These are phyloP conservation scores for Penicillium digitatum DNA, from an alignment of 2,329 filamentous ascomycete species.

Conservation along the genomic window DNA sequence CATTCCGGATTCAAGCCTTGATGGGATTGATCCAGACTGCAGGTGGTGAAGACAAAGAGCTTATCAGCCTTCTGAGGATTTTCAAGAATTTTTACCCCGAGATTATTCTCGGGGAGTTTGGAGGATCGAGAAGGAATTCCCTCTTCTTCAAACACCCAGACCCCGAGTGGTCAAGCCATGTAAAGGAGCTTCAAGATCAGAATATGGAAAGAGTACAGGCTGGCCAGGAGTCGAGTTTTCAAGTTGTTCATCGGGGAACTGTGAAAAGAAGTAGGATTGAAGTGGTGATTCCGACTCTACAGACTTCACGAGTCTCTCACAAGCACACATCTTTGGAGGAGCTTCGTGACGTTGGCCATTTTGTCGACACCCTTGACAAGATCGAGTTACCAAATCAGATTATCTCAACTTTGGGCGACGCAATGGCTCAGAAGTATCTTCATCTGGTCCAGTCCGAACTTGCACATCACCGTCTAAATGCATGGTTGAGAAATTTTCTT, in stretches of 20 bases:
- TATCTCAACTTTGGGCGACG: constrained; percentile 70
- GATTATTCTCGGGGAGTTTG: constrained; percentile 70
- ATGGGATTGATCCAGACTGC: constrained; percentile 49
- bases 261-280: constrained; percentile 50
- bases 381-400: constrained; percentile 80
- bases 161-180: constrained; percentile 65
- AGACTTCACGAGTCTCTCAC: constrained; percentile 70
- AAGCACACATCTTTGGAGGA: constrained; percentile 62
- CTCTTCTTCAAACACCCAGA: constrained; percentile 62
- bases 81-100: constrained; percentile 91
- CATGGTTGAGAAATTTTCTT: constrained; percentile 41
- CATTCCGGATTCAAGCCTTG: constrained; percentile 74
- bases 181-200: constrained; percentile 64
- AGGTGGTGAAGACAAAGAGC: constrained; percentile 65
- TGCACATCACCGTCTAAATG: constrained; percentile 40
- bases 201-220: constrained; percentile 43
- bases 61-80: constrained; percentile 71
- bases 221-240: constrained; percentile 55
- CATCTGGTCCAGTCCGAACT: constrained; percentile 59
- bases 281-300: constrained; percentile 61
- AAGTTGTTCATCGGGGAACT: constrained; percentile 55
- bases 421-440: constrained; percentile 71
- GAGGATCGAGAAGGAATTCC: constrained; percentile 39
- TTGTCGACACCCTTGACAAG: constrained; percentile 69
- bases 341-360: constrained; percentile 64